Base-by-base conservation (phyloP, 768 basidiomycete species). In the Strobilomyces dryophilus region DNA sequence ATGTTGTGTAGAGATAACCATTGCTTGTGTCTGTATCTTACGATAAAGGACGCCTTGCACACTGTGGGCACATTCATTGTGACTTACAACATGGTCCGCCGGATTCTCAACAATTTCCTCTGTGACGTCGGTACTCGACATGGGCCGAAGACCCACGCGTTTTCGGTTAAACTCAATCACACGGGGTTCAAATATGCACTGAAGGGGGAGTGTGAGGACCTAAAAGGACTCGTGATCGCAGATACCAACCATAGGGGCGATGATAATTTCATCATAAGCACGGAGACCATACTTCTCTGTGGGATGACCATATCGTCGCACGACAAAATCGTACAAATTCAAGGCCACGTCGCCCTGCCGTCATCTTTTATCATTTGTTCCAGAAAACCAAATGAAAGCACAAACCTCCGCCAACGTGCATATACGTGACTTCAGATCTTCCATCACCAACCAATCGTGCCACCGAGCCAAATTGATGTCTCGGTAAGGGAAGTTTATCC, bases 171-270 rank as follows among this genome's bases (percentile, higher is more conserved):
- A 97, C 56, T 97, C 89, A 52, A 99, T 85, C 36, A 95, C 82
- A 18, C 92, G 85, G 14, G 97, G 94, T 58, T 97, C 93, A 59
- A 98, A 98, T 31, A 98, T 74, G 62, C 89, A 88, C 94, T 98
- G 59, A 27, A 43, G 18, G 12, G 27, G 4, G 14, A n/a, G 36
- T 35, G 42, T 52, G 49, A 56, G 47, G 39, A 39, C 1, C 1
- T 31, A 32, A 50, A 47, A 11, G 20, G 5, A 29, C 29, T 27
- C 8, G 20, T 42, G 35, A n/a, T 51, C 20, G 11, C 24, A 34
- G 27, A 40, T 21, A 71, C 78, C 58, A 61, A 94, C 97, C 85
- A 95, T 91, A 3, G 95, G 92, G 1, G 95, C 93, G 31, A 98
- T 74, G 54, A 97, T 95, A 47, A 90, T 86, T 70, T 99, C 97